Evolutionary conservation across 257 asterid species (phyloP), one percentile per base, ranked within the genome.

Genomic region (Gardenia jasminoides): DNA sequence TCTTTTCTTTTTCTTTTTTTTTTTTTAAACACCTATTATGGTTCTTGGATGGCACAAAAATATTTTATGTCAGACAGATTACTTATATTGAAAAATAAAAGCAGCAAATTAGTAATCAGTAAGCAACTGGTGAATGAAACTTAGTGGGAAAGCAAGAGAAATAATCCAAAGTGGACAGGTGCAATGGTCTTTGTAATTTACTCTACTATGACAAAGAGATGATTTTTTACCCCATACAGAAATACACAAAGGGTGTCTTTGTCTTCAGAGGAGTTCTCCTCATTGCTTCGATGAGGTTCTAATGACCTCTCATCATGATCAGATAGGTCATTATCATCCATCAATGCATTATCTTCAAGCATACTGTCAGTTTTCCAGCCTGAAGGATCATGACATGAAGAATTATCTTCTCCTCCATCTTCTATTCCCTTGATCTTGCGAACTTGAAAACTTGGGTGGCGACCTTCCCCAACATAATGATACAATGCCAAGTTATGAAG

Each of bases 181-280:
- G 48, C 26, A 31, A 22, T 41, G 41, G 33, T 52, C 33, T 12
- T 33, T 28, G 50, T 15, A 50, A 72, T 73, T 28, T 26, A 72
- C 22, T 2, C 7, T 47, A 46, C 15, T 22, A 2, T 30, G 61
- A 47, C 52, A 72, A 31, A 68, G 43, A 48, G 56, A 41, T 54
- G 54, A 72, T 41, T 67, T 81, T 97, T 88, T 90, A 94, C 98
- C 97, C 99, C 99, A 82, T 93, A 93, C 33, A 93, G 97, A 86
- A 95, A 95, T 80, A 95, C 64, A 67, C 84, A 74, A 80, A 92
- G 89, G 81, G 84, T 80, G 61, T 81, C 85, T 84, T 86, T 91
- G 26, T 87, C 89, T 81, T 85, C 74, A 74, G 62, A 59, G n/a
- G 73, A 84, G 72, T 78, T 70, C 80, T 83, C 93, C 48, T 83